Base-by-base conservation (phyloP, 2,329 filamentous ascomycete genomes). In the Bipolaris bicolor region DNA sequence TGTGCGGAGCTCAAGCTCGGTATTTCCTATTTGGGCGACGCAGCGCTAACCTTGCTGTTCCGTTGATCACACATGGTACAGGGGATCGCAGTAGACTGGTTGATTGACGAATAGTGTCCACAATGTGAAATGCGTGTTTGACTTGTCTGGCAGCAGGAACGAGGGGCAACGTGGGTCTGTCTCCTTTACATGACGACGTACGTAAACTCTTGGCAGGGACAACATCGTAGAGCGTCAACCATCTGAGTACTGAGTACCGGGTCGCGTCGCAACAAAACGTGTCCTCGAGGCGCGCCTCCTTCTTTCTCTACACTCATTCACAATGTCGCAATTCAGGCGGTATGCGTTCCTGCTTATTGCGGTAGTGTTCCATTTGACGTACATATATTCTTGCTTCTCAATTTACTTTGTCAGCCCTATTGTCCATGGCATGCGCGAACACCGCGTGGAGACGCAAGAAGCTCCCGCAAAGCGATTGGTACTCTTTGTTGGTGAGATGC, bases 381-480 rank as follows among this genome's bases (percentile, higher is more conserved):
- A 99, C 77, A 89, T 97, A 55, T 90, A 89, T 74, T 70, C 65
- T 63, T 98, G 98, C 71, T 99, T 99, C 79, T 39, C 34, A 11
- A 95, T 98, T 63, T 98, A 99, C 79, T 99, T 99, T 74, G 92
- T 97, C 73, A 97, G 92, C 75, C 95, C 95, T 20, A 95, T 99
- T 67, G 95, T 98, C 52, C 90, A 89, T 81, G 95, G 95, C 73
- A 99, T 99, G 95, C 87, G 85, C 71, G 85, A 92, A 58, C 93
- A 92, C 77, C 80, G 82, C 44, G 82, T 96, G 36, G 86, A 92
- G 58, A 83, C 88, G 53, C 79, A 84, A 49, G 87, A 89, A 76
- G 86, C 93, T 20, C 95, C 95, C 1, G 94, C 96, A 5, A 91
- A 95, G 77, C 87, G 95, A 62, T 83, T 99, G 56, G 90, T 99